Percentiles rank a stretch among this genome's conserved stretches.
phyloP scores from a whole-genome alignment of 805 yeast species.

The Nakazawaea peltata region DNA sequence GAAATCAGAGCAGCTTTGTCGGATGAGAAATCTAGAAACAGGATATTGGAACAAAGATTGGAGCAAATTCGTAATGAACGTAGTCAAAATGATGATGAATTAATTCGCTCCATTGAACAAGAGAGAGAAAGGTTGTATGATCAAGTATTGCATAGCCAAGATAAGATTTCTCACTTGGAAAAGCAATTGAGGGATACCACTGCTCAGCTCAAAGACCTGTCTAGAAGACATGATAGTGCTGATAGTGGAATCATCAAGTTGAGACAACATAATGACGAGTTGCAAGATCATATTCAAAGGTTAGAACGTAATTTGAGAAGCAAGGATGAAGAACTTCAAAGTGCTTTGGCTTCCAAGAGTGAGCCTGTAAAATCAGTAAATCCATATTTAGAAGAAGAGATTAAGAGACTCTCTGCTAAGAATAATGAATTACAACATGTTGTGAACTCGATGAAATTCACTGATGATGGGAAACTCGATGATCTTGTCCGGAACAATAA shows the following conservation, averaged over 20 bases:
- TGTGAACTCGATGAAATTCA: constrained; percentile 15
- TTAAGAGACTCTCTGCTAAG: constrained; percentile 27
- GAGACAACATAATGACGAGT: constrained; percentile 22
- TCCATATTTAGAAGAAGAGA: constrained; percentile 20
- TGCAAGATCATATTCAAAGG: constrained; percentile 14
- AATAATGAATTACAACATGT: constrained; percentile 24
- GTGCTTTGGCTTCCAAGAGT: no score
- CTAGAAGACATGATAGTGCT: constrained; percentile 12
- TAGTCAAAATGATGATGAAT: constrained; percentile 15
- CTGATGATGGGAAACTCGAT: constrained; percentile 14
- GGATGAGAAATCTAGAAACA: not conserved
- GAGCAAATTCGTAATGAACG: constrained; percentile 10
- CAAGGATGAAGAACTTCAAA: constrained; percentile 25
- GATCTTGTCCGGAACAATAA: constrained; percentile 17
- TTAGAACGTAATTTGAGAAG: constrained; percentile 19
- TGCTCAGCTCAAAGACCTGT: constrained; percentile 18
- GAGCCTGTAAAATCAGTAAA: constrained; percentile 7
- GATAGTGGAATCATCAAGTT: constrained; percentile 18
- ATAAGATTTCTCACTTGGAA: constrained; percentile 9
- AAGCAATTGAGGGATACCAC: constrained; percentile 15
- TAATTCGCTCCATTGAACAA: constrained; percentile 21
- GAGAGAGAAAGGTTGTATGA: constrained; percentile 16
- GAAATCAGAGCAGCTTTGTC: not conserved
- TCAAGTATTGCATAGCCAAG: constrained; percentile 12
- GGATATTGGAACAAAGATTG: constrained; percentile 4